Conservation (phyloP, 2,329 filamentous ascomycete species). For the Microascus cirrosus region DNA sequence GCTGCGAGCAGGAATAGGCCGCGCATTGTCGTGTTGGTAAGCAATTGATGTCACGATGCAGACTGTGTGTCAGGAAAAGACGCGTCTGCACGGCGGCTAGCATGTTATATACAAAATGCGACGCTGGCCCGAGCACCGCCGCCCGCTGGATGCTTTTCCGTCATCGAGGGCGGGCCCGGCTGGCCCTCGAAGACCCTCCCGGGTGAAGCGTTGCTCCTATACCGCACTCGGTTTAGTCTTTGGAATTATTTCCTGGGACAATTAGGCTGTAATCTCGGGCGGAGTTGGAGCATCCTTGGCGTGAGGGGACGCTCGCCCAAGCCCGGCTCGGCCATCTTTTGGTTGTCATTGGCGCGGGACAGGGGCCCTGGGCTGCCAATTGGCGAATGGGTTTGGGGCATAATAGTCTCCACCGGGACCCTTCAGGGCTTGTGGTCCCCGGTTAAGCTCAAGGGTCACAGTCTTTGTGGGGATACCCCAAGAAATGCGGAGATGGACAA, state of each 20-base stretch:
- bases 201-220: neutral
- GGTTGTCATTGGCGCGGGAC: neutral
- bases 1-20: constrained; percentile 14
- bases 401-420: too few species aligned
- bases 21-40: constrained; percentile 13
- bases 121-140: too few species aligned
- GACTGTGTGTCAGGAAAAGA: neutral
- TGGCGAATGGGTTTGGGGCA: too few species aligned
- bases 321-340: neutral
- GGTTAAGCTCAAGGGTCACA: too few species aligned
- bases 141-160: too few species aligned
- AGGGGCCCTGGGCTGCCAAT: neutral
- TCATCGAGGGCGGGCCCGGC: too few species aligned
- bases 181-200: neutral
- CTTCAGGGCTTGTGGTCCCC: too few species aligned
- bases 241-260: neutral
- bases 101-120: neutral
- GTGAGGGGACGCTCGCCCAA: neutral
- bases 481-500: too few species aligned
- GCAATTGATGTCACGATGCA: neutral
- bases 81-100: neutral
- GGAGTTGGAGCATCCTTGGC: neutral
- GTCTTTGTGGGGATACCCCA: too few species aligned
- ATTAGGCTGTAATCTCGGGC: neutral
- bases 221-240: neutral